Percentiles rank a stretch among this genome's conserved stretches.
Conservation (phyloP, 2,329 filamentous ascomycete species). For the Plectosphaerella plurivora region DNA sequence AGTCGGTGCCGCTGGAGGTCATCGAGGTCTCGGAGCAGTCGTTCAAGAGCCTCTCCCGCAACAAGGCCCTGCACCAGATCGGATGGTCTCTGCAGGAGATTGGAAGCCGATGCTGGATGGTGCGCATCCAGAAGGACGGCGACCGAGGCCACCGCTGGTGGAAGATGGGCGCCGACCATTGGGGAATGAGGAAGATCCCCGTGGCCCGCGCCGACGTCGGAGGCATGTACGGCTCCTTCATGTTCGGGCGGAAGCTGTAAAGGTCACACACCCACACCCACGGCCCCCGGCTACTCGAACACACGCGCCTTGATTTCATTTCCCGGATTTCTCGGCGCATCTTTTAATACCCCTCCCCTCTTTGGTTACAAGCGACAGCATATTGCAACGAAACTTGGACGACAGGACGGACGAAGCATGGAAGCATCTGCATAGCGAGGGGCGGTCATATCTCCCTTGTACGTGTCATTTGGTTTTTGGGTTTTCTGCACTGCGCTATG, state of each 20-base stretch:
- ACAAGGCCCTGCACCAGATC: constrained; percentile 52
- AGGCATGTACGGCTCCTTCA: constrained; percentile 78
- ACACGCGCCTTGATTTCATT: not conserved
- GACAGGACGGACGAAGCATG: not conserved
- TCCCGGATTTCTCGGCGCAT: not conserved
- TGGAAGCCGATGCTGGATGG: constrained; percentile 62
- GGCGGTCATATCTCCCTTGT: not conserved
- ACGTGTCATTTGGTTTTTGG: not conserved
- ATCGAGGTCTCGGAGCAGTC: constrained; percentile 70
- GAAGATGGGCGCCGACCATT: constrained; percentile 82
- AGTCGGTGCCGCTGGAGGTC: constrained; percentile 67
- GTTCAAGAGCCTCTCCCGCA: constrained; percentile 59
- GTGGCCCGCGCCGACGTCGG: constrained; percentile 88
- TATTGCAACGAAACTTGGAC: not conserved
- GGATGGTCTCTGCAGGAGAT: constrained; percentile 72
- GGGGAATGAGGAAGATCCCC: constrained; percentile 90
- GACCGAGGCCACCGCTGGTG: constrained; percentile 61
- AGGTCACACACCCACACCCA: not conserved
- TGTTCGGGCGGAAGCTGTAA: constrained; percentile 58
- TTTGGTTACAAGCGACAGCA: not conserved
- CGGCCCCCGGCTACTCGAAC: not conserved
- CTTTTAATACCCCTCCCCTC: not conserved
- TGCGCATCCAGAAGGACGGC: constrained; percentile 45
- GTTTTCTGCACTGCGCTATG: not conserved
- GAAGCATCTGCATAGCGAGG: not conserved